Evolutionary conservation across 1,284 basidiomycete species (phyloP).

Genomic region (Testicularia cyperi): DNA sequence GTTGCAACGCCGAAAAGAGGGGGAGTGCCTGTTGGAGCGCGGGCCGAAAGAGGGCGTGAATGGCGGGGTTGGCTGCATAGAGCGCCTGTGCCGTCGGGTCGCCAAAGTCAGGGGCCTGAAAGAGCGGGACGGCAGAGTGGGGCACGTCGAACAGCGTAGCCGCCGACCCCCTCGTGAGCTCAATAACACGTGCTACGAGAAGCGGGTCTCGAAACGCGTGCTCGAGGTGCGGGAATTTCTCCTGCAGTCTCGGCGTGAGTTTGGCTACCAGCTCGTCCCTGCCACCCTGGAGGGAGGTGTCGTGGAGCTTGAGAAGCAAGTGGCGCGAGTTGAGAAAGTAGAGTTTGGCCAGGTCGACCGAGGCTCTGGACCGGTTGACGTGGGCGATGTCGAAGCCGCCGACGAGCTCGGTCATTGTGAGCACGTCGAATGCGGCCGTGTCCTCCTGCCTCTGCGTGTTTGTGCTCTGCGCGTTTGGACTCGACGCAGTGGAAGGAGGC

Average conservation of each 20-base stretch:
- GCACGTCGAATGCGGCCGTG: slow-evolving; percentile 30
- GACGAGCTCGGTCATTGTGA: slow-evolving; percentile 46
- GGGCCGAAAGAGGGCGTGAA: slow-evolving; percentile 9
- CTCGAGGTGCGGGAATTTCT: slow-evolving; percentile 5
- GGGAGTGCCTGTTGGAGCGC: slow-evolving; percentile 4
- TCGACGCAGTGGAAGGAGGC: not conserved
- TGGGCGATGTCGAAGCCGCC: slow-evolving; percentile 38
- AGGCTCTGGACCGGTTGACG: slow-evolving; percentile 51
- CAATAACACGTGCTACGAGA: not conserved
- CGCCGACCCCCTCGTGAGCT: slow-evolving; percentile 4
- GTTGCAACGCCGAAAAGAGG: not conserved
- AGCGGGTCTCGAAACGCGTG: not conserved
- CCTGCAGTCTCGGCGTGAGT: slow-evolving; percentile 1
- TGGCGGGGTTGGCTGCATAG: slow-evolving; percentile 3
- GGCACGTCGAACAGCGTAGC: slow-evolving; percentile 23
- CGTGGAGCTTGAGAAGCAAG: slow-evolving; percentile 37
- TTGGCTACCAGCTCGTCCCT: slow-evolving; percentile 17
- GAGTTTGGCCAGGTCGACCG: slow-evolving; percentile 47
- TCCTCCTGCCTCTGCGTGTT: slow-evolving; percentile 2
- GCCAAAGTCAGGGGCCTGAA: slow-evolving; percentile 3
- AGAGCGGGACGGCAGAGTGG: slow-evolving; percentile 9
- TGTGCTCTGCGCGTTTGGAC: not conserved
- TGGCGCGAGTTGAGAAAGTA: slow-evolving; percentile 52
- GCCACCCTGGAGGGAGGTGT: slow-evolving; percentile 3
- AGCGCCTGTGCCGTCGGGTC: not conserved